A percentile compares a stretch with the other conserved stretches of the same genome.
Conservation (phyloP, 169 alveolate species). For the Pseudocohnilembus persalinus region DNA sequence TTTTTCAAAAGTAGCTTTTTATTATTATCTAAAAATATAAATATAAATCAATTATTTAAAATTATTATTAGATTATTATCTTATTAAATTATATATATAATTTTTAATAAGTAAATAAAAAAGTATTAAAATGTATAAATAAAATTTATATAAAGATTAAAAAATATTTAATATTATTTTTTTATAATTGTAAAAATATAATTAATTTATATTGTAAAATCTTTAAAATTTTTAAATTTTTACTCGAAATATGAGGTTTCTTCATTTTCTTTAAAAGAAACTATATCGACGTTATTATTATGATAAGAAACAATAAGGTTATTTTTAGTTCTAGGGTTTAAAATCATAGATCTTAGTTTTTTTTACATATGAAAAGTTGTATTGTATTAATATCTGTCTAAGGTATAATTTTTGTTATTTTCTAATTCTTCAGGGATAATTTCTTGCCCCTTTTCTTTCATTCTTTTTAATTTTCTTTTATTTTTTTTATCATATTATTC, state of each 20-base stretch:
- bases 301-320: constrained; percentile 14
- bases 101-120: no score
- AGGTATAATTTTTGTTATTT: not conserved
- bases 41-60: not conserved
- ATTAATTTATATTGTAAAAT: no score
- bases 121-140: no score
- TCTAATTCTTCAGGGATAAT: constrained; percentile 24
- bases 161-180: no score
- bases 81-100: no score
- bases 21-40: not conserved
- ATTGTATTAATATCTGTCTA: constrained; percentile 11
- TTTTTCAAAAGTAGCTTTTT: not conserved
- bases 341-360: constrained; percentile 1
- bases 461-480: constrained; percentile 40
- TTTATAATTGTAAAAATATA: no score
- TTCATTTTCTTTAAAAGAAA: constrained; percentile 9
- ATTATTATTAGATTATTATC: no score
- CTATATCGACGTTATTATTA: constrained; percentile 27
- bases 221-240: no score
- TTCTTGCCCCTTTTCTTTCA: constrained; percentile 35
- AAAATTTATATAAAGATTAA: no score
- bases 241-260: not conserved
- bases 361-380: constrained; percentile 15
- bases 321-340: not conserved
- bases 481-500: constrained; percentile 37